phyloP scores from a whole-genome alignment of 108 stramenopile genomes.

The Nitzschia sp. region DNA sequence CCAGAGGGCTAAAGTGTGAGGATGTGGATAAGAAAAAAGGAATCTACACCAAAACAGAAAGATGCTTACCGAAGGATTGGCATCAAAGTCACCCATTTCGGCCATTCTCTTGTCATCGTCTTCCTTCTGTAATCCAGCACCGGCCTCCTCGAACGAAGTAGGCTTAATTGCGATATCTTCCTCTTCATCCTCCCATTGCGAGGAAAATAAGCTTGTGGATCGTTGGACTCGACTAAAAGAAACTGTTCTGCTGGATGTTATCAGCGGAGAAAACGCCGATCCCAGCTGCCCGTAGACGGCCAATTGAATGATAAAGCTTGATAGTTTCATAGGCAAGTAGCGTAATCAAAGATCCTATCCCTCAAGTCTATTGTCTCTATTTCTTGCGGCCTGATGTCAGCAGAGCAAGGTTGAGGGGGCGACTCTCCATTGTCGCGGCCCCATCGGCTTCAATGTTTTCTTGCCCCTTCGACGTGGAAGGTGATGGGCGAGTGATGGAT shows the following conservation, averaged over 20 bases:
- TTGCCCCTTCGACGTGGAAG: too few species aligned
- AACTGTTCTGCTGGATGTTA: neutral
- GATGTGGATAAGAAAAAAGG: neutral
- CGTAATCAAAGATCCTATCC: neutral
- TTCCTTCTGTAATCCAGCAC: constrained; percentile 26
- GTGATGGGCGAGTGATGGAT: too few species aligned
- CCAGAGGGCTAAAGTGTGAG: neutral
- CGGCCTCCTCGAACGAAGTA: constrained; percentile 43
- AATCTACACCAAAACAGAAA: neutral
- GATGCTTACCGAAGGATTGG: constrained; percentile 42
- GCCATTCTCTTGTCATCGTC: constrained; percentile 40
- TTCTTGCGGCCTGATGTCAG: too few species aligned
- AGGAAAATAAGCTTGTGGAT: constrained; percentile 23
- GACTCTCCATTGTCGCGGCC: too few species aligned
- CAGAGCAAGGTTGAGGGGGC: too few species aligned
- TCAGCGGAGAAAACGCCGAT: constrained; percentile 10
- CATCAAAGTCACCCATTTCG: constrained; percentile 47
- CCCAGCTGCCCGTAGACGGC: neutral
- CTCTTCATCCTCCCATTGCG: constrained; percentile 42
- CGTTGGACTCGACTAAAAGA: too few species aligned
- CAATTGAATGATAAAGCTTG: neutral
- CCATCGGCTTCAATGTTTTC: too few species aligned
- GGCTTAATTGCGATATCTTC: constrained; percentile 1
- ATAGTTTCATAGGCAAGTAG: constrained; percentile 1
- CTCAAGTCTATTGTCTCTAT: neutral